These are phyloP conservation scores for Chenopodium formosanum DNA, from an alignment of 148 eudicot genomes.

Conservation along the genomic window DNA sequence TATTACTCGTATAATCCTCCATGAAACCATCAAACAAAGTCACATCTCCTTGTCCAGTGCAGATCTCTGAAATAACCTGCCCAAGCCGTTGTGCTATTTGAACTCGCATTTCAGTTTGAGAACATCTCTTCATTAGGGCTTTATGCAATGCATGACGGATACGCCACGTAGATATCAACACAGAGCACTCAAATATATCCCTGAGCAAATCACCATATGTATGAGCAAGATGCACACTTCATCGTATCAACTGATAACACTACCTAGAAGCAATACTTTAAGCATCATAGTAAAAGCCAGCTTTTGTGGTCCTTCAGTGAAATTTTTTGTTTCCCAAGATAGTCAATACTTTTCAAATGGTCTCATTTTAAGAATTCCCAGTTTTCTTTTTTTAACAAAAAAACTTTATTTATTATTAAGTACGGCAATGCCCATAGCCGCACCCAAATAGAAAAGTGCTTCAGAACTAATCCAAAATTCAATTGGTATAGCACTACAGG, in stretches of 20 bases:
- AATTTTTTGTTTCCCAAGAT: background rate
- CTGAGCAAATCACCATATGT: conserved; percentile 38
- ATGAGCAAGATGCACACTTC: background rate
- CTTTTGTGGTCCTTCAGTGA: background rate
- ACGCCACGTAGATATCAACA: conserved; percentile 86
- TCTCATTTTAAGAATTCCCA: background rate
- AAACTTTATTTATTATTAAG: too few relatives aligned
- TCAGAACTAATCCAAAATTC: background rate
- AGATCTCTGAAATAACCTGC: conserved; percentile 49
- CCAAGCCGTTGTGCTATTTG: conserved; percentile 65
- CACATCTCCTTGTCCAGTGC: conserved; percentile 48
- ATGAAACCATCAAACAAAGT: conserved; percentile 54
- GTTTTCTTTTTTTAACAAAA: too few relatives aligned
- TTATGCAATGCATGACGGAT: conserved; percentile 97
- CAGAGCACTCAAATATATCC: conserved; percentile 91
- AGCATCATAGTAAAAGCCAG: background rate
- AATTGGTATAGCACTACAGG: background rate
- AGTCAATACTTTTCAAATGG: background rate
- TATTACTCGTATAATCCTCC: conserved; percentile 53
- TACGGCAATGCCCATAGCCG: background rate
- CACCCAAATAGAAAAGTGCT: background rate
- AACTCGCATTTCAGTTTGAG: conserved; percentile 48
- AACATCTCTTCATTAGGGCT: conserved; percentile 71
- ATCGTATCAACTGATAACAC: background rate
- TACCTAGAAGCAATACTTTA: background rate